Evolutionary conservation across 495 filamentous ascomycete genomes (phyloP), one percentile per base, ranked within the genome.

Genomic region (Penicillium paradoxum): DNA sequence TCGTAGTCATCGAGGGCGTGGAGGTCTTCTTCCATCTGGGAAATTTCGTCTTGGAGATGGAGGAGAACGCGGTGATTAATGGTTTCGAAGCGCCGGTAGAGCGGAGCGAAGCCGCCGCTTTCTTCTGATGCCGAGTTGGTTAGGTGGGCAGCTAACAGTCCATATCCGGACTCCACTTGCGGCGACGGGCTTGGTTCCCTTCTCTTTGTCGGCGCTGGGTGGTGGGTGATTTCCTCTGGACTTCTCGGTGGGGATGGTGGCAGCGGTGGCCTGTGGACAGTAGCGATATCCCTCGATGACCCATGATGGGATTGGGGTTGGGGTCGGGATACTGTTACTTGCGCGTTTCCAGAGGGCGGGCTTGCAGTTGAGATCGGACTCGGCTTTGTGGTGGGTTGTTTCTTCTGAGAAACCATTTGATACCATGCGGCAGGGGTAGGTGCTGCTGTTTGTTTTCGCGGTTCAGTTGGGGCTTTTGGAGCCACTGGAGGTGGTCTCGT

Each of bases 41-140:
- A 76, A 34, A 95, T 82, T 63, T 95, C 90, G 62, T 93, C 89
- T 70, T 95, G 91, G 1, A 97, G 80, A 60, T 93, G 83, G 2
- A 97, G 75, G 3, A 97, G 76, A 11, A 95, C 74, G 15, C 92
- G 85, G 63, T 95, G 89, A 60, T 96, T 95, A 4, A 96, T 70
- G 8, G 79, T 77, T 61, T 88, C 87, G 60, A 97, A 97, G 53
- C 86, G 86, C 32, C 91, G 84, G 67, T 95, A 96, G 14, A 97
- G 79, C 6, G 89, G 89, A 9, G 77, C 78, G 27, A 86, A 74
- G 3, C 62, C 56, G 2, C 56, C 57, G 25, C 72, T 70, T 10
- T 67, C 61, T 18, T 66, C 65, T 29, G 52, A 45, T 17, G 55
- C 51, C 17, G 68, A 70, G 6, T 74, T 67, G 24, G 80, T 79